Evolutionary conservation across 331 rosid species (phyloP).

Genomic region (Malus hybrid): DNA sequence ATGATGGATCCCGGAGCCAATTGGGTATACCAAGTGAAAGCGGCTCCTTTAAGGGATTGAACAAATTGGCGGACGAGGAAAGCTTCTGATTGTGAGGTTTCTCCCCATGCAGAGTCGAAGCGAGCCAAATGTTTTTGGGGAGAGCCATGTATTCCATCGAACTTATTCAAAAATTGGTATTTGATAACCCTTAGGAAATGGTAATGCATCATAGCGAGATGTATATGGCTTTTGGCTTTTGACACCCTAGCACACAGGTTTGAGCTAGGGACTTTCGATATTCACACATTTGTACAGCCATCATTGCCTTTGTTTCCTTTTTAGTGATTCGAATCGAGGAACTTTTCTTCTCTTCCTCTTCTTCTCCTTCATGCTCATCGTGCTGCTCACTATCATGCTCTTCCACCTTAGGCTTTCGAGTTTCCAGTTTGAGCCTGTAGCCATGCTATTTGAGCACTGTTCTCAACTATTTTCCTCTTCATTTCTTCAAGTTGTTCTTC

Average conservation of each 20-base stretch:
- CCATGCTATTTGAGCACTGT: too few species aligned
- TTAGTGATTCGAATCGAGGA: background rate
- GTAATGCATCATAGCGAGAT: background rate
- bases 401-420: too few species aligned
- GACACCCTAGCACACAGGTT: background rate
- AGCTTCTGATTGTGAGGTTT: background rate
- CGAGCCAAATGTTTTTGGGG: background rate
- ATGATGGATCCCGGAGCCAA: background rate
- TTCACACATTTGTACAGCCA: too few species aligned
- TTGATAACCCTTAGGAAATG: background rate
- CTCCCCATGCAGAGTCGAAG: background rate
- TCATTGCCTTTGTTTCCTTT: background rate
- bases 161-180: too few species aligned
- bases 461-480: too few species aligned
- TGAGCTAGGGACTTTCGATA: background rate
- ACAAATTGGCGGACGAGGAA: background rate
- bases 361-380: too few species aligned
- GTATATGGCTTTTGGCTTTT: background rate
- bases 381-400: too few species aligned
- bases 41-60: background rate
- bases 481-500: too few species aligned
- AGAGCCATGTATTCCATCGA: background rate
- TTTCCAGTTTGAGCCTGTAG: too few species aligned
- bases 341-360: background rate
- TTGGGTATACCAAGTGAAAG: background rate